Percentiles rank a stretch among this genome's conserved stretches.
These are phyloP conservation scores for Filobasidium wieringae DNA, from an alignment of 768 basidiomycete genomes.

Conservation along the genomic window DNA sequence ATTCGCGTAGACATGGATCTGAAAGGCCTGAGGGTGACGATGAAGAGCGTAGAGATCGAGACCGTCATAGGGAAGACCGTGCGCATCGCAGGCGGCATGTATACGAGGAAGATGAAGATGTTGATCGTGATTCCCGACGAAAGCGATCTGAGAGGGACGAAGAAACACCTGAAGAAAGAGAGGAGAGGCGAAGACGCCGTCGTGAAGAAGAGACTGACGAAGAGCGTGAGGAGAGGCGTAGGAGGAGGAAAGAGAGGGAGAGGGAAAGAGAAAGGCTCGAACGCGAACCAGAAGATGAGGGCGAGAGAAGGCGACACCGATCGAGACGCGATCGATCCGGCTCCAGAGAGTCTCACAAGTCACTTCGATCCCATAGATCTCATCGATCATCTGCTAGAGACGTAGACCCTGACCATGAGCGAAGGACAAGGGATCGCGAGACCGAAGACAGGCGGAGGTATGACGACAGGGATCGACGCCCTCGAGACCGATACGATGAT, in stretches of 20 bases:
- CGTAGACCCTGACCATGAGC: slow-evolving; percentile 10
- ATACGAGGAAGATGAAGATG: slow-evolving; percentile 39
- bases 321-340: slow-evolving; percentile 42
- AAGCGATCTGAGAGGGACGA: neutral
- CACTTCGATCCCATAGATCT: slow-evolving; percentile 14
- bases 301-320: slow-evolving; percentile 34
- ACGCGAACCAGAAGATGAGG: slow-evolving; percentile 8
- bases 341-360: slow-evolving; percentile 36
- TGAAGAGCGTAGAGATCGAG: slow-evolving; percentile 38
- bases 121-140: slow-evolving; percentile 43
- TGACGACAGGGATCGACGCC: slow-evolving; percentile 7
- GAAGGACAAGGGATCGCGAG: slow-evolving; percentile 6
- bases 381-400: slow-evolving; percentile 3
- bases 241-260: slow-evolving; percentile 17
- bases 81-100: slow-evolving; percentile 43
- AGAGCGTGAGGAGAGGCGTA: slow-evolving; percentile 24
- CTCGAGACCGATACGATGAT: slow-evolving; percentile 11
- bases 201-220: slow-evolving; percentile 18
- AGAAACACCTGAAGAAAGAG: neutral
- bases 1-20: neutral
- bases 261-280: slow-evolving; percentile 23
- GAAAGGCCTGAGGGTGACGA: slow-evolving; percentile 11
- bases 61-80: slow-evolving; percentile 47
- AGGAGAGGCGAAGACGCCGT: slow-evolving; percentile 4
- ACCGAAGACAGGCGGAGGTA: slow-evolving; percentile 3